Evolutionary conservation across 2,329 filamentous ascomycete species (phyloP), one percentile per base, ranked within the genome.

Genomic region (Beauveria bassiana): DNA sequence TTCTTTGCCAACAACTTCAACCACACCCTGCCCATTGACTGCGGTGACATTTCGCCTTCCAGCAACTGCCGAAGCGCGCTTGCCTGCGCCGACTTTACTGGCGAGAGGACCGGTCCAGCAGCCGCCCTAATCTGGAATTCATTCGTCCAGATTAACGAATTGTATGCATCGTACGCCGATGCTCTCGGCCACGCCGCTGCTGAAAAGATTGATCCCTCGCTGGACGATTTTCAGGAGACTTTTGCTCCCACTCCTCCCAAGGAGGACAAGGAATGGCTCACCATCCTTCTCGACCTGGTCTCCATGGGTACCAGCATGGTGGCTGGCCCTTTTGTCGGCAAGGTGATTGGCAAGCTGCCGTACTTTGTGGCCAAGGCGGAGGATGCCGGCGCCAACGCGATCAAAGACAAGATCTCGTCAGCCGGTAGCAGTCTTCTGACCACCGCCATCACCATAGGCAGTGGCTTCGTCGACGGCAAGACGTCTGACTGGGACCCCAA

Each of bases 231-330:
- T 42, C 66, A 64, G 38, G 49, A 64, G 28, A 64, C 57, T 5
- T 64, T 65, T 54, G 61, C 63, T 20, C 63, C 64, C 5, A 54
- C 61, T 14, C 61, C 61, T 22, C 53, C 50, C 18, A 14, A 49
- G n/a, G 10, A 51, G 4, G 52, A 62, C 56, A 67, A 70, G 58
- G 63, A 60, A 40, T 72, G 68, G 69, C 55, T 68, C 8, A 38
- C 63, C n/a, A 60, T 74, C 34, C 62, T 74, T 7, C 65, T 73
- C 28, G 68, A 71, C 61, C 60, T 71, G 12, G 28, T 72, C 49
- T 69, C 65, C 34, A 58, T 73, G n/a, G 70, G 70, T 3, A 64
- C 67, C 7, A 61, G 68, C 28, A 59, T 65, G 26, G 63, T 54
- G 20, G 66, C 65, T 1, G 70, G 59, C 34, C 66, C 68, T 26